Conservation (phyloP, 306 rosid genomes). For the Inga leiocalycina region DNA sequence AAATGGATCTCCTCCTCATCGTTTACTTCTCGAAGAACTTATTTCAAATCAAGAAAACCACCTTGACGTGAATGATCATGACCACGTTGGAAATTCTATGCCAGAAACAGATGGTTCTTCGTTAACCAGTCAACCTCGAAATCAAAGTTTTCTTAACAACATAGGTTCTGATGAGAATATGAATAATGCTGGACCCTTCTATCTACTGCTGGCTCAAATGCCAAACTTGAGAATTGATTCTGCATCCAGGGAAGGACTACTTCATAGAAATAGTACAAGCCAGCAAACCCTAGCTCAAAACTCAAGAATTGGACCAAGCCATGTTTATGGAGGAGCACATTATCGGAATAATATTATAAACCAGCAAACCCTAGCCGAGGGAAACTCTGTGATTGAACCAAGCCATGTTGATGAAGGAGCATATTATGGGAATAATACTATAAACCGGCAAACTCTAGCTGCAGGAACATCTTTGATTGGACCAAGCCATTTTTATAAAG, state of each 20-base stretch:
- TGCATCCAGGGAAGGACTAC: not conserved
- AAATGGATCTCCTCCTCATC: too few species aligned
- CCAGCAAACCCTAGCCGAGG: not conserved
- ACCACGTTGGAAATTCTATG: not conserved
- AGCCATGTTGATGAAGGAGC: not conserved
- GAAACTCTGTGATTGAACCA: not conserved
- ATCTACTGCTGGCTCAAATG: not conserved
- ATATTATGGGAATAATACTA: not conserved
- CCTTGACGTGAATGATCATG: not conserved
- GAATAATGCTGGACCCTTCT: not conserved
- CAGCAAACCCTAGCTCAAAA: not conserved
- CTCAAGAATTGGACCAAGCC: not conserved
- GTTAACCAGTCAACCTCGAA: not conserved
- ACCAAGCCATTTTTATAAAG: too few species aligned
- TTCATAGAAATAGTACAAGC: not conserved
- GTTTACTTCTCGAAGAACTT: not conserved
- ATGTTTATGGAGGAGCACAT: not conserved
- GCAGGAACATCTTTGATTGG: not conserved
- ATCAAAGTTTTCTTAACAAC: not conserved
- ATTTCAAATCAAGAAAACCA: not conserved
- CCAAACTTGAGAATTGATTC: not conserved
- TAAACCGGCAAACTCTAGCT: not conserved
- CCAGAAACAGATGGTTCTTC: not conserved
- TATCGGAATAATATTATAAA: not conserved
- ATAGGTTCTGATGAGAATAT: not conserved